Base-by-base conservation (phyloP, 805 yeast species). In the Teunomyces stri region DNA sequence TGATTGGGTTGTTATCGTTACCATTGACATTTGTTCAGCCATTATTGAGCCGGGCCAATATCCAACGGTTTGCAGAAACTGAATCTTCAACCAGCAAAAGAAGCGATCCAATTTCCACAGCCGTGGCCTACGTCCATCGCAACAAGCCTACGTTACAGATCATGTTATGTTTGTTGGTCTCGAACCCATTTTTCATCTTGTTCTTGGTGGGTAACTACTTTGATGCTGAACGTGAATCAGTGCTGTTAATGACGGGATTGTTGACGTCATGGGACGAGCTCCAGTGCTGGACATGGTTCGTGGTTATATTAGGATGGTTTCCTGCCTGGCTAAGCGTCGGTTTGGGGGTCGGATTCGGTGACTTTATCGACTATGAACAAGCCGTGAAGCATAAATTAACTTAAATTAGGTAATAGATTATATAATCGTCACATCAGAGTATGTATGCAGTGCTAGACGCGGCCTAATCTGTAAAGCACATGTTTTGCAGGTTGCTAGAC, bases 251-350 rank as follows among this genome's bases (percentile, higher is more conserved):
- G 45, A 59, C 65, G 16, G 81, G 82, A 0, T 68, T 90, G 12
- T 61, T 84, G 9, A 71, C 78, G 22, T 81, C 89, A 3, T 88
- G 91, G 85, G 59, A 70, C 21, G 79, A 82, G 33, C 66, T 87
- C 47, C 86, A 85, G 47, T 84, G 87, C 49, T 89, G 96, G 92
- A 87, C 96, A 0, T 89, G 96, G 91, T 76, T 80, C 47, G 78
- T 87, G 20, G 61, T 90, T 1, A 72, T 82, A 35, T 68, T 84
- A 36, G 87, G 89, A 0, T 90, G 96, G 96, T 62, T 84, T 33
- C 96, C 97, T 3, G 76, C 82, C 4, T 92, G 98, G 98, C 38
- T 82, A 1, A 47, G 61, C 10, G 58, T 70, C 21, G 66, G 64
- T 0, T 35, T 63, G 12, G 57, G 62, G 35, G 61, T 62, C 46